Base-by-base conservation (phyloP, 495 filamentous ascomycete species). In the Penicillium ucsense region DNA sequence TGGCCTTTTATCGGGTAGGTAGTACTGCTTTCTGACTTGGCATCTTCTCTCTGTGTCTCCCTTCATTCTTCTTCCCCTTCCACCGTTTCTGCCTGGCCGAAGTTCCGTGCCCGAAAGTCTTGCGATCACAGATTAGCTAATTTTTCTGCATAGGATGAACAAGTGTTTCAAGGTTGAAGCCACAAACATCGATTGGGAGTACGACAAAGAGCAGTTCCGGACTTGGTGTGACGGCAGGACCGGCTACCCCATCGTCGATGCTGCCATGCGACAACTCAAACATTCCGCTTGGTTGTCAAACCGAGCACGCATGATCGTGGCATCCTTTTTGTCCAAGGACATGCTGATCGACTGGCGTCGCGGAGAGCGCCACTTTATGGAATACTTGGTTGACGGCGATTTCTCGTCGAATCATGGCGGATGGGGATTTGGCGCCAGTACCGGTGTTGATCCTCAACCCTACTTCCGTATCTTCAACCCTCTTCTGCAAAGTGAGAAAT, bases 401-500 rank as follows among this genome's bases (percentile, higher is more conserved):
- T 95, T 95, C 60, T 88, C 89, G 2, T 85, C 80, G 35, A 96
- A 96, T 56, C 91, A 91, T 56, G 88, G 89, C 27, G 90, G 90
- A 0, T 94, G 90, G 90, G 90, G 89, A 0, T 95, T 90, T 61
- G 76, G 77, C 10, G 80, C 83, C 0, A 81, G 76, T 8, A 85
- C 86, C 1, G 90, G 90, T 8, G 88, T 91, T 0, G 89, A 95
- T 62, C 88, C 90, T 2, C 89, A 95, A 66, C 89, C 89, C 0
- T 95, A 91, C 56, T 95, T 95, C 53, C 76, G 88, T 3, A 85
- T 96, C 49, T 94, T 96, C 63, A 96, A 94, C 60, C 90, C 90
- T 4, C 54, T 84, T 12, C 65, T 88, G 48, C 90, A 96, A 70
- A 86, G 85, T 57, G 86, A 91, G 73, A 89, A 83, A 66, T 95